These are phyloP conservation scores for Moesziomyces parantarcticus DNA, from an alignment of 1,284 basidiomycete genomes.

Conservation along the genomic window DNA sequence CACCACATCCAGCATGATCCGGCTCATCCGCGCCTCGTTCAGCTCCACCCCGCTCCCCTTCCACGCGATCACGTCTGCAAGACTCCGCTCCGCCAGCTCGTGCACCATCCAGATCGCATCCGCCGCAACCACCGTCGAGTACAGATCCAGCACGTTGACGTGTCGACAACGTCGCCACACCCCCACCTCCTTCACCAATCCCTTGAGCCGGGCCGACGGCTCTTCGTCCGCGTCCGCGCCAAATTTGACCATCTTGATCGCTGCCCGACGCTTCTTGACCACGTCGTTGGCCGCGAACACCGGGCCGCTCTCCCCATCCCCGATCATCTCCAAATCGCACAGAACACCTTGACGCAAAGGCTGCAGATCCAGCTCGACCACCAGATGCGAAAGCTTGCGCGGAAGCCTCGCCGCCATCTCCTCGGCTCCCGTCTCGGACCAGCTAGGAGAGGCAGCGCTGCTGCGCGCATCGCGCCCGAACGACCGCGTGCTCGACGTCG, in stretches of 20 bases:
- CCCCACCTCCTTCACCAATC: constrained; percentile 46
- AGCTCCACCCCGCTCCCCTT: constrained; percentile 40
- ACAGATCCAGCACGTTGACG: constrained; percentile 48
- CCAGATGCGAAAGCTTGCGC: constrained; percentile 24
- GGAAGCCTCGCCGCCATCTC: constrained; percentile 8
- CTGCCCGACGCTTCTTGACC: constrained; percentile 36
- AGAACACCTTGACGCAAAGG: constrained; percentile 23
- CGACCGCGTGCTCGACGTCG: neutral
- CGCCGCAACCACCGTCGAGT: constrained; percentile 39
- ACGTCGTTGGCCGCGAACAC: constrained; percentile 46
- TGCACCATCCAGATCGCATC: constrained; percentile 57
- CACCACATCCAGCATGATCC: constrained; percentile 48
- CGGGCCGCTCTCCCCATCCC: constrained; percentile 57
- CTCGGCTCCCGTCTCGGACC: constrained; percentile 7
- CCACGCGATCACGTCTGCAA: constrained; percentile 55
- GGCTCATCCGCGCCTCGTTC: constrained; percentile 49
- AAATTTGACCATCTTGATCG: constrained; percentile 53
- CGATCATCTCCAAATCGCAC: constrained; percentile 48
- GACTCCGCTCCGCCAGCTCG: constrained; percentile 52
- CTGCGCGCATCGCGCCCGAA: neutral
- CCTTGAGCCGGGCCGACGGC: constrained; percentile 35
- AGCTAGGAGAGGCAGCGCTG: constrained; percentile 11
- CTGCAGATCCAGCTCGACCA: constrained; percentile 16
- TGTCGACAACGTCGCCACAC: constrained; percentile 52
- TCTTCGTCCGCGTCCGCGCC: constrained; percentile 24